These are phyloP conservation scores for Neoarthrinium moseri DNA, from an alignment of 2,329 filamentous ascomycete species.

Conservation along the genomic window DNA sequence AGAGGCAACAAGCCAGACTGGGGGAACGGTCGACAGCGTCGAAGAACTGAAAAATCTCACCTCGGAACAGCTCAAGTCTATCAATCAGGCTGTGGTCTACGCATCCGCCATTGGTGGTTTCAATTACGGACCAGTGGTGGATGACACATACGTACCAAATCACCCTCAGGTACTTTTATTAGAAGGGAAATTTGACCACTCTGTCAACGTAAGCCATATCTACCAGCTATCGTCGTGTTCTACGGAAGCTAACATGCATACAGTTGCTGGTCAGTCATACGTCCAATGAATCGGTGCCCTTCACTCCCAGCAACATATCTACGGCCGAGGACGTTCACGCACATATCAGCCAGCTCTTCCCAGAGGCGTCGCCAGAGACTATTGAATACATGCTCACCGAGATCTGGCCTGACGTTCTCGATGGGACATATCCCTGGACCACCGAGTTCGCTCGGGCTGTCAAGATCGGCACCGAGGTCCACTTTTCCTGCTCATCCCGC, in stretches of 20 bases:
- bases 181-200: conserved; percentile 5
- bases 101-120: conserved; percentile 1
- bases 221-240: background rate
- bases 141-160: conserved; percentile 9
- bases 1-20: conserved; percentile 12
- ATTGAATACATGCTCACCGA: conserved; percentile 38
- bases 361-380: conserved; percentile 16
- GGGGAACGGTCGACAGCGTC: conserved; percentile 8
- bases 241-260: background rate
- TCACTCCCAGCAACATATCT: conserved; percentile 38
- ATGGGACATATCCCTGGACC: conserved; percentile 39
- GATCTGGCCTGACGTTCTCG: conserved; percentile 49
- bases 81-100: conserved; percentile 6
- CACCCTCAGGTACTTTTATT: conserved; percentile 3
- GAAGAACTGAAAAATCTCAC: background rate
- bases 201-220: conserved; percentile 4
- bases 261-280: conserved; percentile 30
- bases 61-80: conserved; percentile 7
- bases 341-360: conserved; percentile 13
- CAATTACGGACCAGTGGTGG: conserved; percentile 7
- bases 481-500: conserved; percentile 51
- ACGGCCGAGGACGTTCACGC: conserved; percentile 28
- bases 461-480: conserved; percentile 39
- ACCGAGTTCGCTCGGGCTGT: conserved; percentile 39
- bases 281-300: conserved; percentile 44